Evolutionary conservation across 1,284 basidiomycete species (phyloP).

Genomic region (Somion occarium): DNA sequence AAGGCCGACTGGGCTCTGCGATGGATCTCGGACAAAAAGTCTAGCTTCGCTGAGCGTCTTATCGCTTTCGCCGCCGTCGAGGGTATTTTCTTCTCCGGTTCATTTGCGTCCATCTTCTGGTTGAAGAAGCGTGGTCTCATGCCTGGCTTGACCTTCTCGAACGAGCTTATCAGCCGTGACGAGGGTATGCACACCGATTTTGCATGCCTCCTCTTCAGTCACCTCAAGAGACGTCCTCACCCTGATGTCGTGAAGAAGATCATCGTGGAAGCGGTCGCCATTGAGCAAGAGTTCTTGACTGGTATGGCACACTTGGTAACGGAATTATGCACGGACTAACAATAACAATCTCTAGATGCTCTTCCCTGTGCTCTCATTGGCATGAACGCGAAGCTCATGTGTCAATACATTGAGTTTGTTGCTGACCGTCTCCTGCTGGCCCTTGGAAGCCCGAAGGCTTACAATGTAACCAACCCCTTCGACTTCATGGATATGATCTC

Average conservation of each 20-base stretch:
- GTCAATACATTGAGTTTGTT: constrained; percentile 96
- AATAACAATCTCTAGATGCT: constrained; percentile 44
- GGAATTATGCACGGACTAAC: background rate
- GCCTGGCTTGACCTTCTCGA: constrained; percentile 97
- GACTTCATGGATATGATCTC: constrained; percentile 97
- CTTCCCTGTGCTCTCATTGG: constrained; percentile 72
- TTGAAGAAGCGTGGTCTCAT: constrained; percentile 98
- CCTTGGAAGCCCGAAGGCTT: constrained; percentile 80
- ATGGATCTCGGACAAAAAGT: constrained; percentile 86
- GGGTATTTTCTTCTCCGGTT: constrained; percentile 97
- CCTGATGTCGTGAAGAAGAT: constrained; percentile 70
- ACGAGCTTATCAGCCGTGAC: constrained; percentile 95
- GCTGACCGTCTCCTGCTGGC: constrained; percentile 88
- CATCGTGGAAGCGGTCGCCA: constrained; percentile 66
- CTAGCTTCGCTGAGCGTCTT: constrained; percentile 88
- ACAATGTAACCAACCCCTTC: constrained; percentile 76
- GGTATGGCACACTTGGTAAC: constrained; percentile 24
- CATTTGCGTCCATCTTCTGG: constrained; percentile 97
- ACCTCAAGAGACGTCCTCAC: constrained; percentile 77
- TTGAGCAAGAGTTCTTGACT: constrained; percentile 66
- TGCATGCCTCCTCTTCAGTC: constrained; percentile 91
- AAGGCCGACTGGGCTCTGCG: constrained; percentile 93
- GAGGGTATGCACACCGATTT: constrained; percentile 99
- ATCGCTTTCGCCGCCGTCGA: constrained; percentile 98
- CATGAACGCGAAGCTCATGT: constrained; percentile 86